phyloP scores from a whole-genome alignment of 2,329 filamentous ascomycete species.

The Teratosphaeriaceae sp. region DNA sequence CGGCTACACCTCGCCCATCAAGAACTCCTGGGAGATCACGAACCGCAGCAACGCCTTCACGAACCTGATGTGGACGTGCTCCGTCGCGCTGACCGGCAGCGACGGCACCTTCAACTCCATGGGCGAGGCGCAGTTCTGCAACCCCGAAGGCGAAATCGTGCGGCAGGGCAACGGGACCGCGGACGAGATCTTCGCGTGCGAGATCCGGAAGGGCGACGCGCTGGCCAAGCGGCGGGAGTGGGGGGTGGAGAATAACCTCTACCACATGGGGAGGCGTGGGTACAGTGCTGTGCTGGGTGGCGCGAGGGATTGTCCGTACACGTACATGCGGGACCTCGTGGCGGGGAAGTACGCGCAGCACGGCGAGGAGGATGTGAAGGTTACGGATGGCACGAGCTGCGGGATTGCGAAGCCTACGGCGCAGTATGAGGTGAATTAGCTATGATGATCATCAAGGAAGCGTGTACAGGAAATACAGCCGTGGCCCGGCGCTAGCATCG shows the following conservation, averaged over 20 bases:
- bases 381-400: constrained; percentile 19
- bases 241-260: constrained; percentile 24
- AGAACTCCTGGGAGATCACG: constrained; percentile 21
- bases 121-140: constrained; percentile 22
- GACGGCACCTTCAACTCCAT: constrained; percentile 23
- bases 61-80: constrained; percentile 23
- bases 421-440: constrained; percentile 12
- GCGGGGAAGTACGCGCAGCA: constrained; percentile 16
- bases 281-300: constrained; percentile 21
- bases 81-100: constrained; percentile 21
- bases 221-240: constrained; percentile 16
- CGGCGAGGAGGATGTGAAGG: constrained; percentile 18
- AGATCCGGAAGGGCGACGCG: constrained; percentile 20
- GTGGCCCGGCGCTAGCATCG: no score
- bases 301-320: constrained; percentile 22
- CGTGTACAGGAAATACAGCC: background rate
- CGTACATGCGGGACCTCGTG: constrained; percentile 21
- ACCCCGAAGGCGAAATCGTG: constrained; percentile 19
- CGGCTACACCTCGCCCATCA: constrained; percentile 22
- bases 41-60: constrained; percentile 21
- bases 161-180: constrained; percentile 14
- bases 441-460: background rate
- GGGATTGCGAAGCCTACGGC: constrained; percentile 16
- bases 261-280: constrained; percentile 21
- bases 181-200: constrained; percentile 23